phyloP scores from a whole-genome alignment of 495 filamentous ascomycete genomes.

The Penicillium simplicissimum region DNA sequence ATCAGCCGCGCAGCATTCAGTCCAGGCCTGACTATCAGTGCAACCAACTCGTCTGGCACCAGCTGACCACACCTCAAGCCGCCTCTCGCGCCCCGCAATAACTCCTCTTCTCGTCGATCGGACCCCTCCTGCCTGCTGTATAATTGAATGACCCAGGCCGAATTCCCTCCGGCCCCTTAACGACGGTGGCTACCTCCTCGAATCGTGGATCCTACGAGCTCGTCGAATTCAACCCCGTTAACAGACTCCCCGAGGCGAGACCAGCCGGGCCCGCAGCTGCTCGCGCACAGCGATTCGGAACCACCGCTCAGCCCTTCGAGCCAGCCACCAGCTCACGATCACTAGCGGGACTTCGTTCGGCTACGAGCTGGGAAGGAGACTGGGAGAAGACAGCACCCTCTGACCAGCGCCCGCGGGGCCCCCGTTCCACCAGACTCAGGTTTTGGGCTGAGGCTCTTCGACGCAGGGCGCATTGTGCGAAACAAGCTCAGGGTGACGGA shows the following conservation, averaged over 20 bases:
- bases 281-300: constrained; percentile 5
- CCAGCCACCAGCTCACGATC: constrained; percentile 19
- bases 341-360: constrained; percentile 13
- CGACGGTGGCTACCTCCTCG: constrained; percentile 33
- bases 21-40: constrained; percentile 26
- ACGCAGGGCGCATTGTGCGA: constrained; percentile 26
- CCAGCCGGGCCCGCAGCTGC: constrained; percentile 8
- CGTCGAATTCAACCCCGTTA: constrained; percentile 35
- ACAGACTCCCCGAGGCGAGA: constrained; percentile 11
- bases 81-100: constrained; percentile 21
- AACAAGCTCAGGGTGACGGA: constrained; percentile 18
- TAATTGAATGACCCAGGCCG: constrained; percentile 21
- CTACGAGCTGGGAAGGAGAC: neutral
- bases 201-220: constrained; percentile 39
- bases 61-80: constrained; percentile 27
- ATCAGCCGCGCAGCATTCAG: constrained; percentile 12
- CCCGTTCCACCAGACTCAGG: constrained; percentile 30
- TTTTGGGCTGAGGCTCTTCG: constrained; percentile 46
- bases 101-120: constrained; percentile 15
- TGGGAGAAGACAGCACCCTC: constrained; percentile 21
- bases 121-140: constrained; percentile 13
- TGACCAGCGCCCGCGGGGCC: constrained; percentile 15
- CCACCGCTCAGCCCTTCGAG: constrained; percentile 5
- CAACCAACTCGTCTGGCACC: constrained; percentile 19
- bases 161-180: constrained; percentile 23